Evolutionary conservation across 2,329 filamentous ascomycete species (phyloP), one percentile per base, ranked within the genome.

Genomic region (Aspergillus ruber): DNA sequence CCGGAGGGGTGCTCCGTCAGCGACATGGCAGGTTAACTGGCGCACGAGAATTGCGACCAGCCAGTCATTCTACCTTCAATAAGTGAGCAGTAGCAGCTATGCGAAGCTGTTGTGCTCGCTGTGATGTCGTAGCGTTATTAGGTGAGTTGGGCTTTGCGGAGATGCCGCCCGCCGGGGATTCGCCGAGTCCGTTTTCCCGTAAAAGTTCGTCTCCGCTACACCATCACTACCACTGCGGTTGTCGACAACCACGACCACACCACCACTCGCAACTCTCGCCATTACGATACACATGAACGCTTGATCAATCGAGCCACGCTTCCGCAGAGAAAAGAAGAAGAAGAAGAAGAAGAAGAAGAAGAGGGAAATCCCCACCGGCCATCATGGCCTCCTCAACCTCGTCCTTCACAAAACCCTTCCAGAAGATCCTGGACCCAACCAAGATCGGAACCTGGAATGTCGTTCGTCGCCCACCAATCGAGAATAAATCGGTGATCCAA

Each of bases 371-470:
- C 52, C 43, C 44, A 36, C 47, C 52, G 64, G 65, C 64, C 64
- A 56, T 53, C 59, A 68, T 68, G 65, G 64, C 65, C 62, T 61
- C 63, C 43, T 52, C 56, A 38, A 57, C 54, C 42, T 52, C 57
- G 35, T 57, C 55, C 40, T 45, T 50, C 15, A 36, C 44, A 41
- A 61, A 59, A 50, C 55, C 57, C 38, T 57, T 66, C 56, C 58
- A 63, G 54, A 67, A 62, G 59, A 57, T 67, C 56, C 58, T 70
- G 50, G 67, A 70, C 51, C 63, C 67, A 35, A 70, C 66, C 56
- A 68, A 67, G 61, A 59, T 70, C 44, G 62, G 60, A 43, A 60
- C 64, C 48, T 65, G 61, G 61, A 67, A 65, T 42, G 48, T 68
- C 49, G 56, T 67, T 47, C 64, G 65, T 44, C 58, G 61, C 23